Evolutionary conservation across 1,284 basidiomycete genomes (phyloP), one percentile per base, ranked within the genome.

Genomic region (Melampsora larici-populina): DNA sequence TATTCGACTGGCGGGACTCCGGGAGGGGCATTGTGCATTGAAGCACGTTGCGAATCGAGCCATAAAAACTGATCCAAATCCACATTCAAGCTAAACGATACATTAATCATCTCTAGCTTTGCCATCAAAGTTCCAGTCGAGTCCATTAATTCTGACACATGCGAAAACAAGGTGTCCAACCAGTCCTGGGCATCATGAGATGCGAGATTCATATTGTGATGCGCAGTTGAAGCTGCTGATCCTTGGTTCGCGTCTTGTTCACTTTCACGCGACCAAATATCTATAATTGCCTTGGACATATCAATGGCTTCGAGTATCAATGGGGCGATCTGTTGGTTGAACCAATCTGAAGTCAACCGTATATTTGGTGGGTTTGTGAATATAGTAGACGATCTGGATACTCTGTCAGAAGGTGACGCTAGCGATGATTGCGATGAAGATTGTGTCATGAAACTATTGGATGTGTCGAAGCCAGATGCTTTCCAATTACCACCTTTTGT

Each of bases 401-500:
- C 18, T 58, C 55, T 29, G 49, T 36, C 65, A 70, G 21, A 40
- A 58, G 48, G 55, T 17, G 60, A 18, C 31, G 43, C 31, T 13
- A 29, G 51, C 26, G 49, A 26, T 33, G 72, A 49, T 60, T 33
- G 36, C 11, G 58, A 62, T 48, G 33, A 51, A 68, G 65, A 55
- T 31, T 24, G 3, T 55, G 58, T 11, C n/a, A 13, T 31, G 65
- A 68, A n/a, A 9, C 4, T 9, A 68, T 21, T 36, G 55, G 43
- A 29, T 26, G 24, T 31, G 29, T 68, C 67, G 43, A 60, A 76
- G 13, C 74, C 74, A 7, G 74, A 76, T 18, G 55, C 66, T 29
- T 48, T 76, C 74, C 74, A 76, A 60, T 76, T 76, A 33, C 66
- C 74, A 11, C 74, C 74, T 43, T 65, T 58, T 1, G 75, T 58